Evolutionary conservation across 768 basidiomycete genomes (phyloP), one percentile per base, ranked within the genome.

Genomic region (Mycena belliarum): DNA sequence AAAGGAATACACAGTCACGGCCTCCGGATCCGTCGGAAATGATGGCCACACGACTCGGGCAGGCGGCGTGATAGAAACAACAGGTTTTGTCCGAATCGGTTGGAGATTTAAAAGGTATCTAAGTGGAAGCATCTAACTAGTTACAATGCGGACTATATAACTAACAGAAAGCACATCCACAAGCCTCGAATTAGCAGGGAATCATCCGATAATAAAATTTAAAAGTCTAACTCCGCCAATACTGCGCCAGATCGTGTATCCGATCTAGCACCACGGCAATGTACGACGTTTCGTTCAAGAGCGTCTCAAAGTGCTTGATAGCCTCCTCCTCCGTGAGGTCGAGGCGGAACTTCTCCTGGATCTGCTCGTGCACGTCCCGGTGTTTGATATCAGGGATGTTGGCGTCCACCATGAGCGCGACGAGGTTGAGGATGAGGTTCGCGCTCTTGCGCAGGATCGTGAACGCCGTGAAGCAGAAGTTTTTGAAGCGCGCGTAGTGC

Each of bases 381-480:
- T 90, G 88, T 70, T 95, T 94, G 80, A 99, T 96, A 67, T 98
- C 96, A 15, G 95, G 95, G 44, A 99, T 96, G 64, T 96, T 95
- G 4, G 95, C 95, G 63, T 98, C 95, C 10, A 95, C 89, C 97
- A 98, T 98, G 50, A 99, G 82, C 1, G 94, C 89, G 23, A 98
- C 93, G 65, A 99, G 77, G 75, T 98, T 98, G 63, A 98, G 80
- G 52, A 99, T 95, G 47, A 99, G 84, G 76, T 98, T 98, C 40
- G 96, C 93, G 68, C 91, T 95, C 79, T 98, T 98, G 64, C 96
- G 86, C 54, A 98, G 82, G 67, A 93, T 94, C 51, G 90, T 91
- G 75, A 98, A 98, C 1, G 94, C 97, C n/a, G 96, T 98, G 73
- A 95, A 96, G 71, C 93, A 97, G 63, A 95, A 89, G 65, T 86